A percentile compares a stretch with the other conserved stretches of the same genome.
Evolutionary conservation across 2,329 filamentous ascomycete genomes (phyloP).

Genomic region (Talaromyces marneffei): DNA sequence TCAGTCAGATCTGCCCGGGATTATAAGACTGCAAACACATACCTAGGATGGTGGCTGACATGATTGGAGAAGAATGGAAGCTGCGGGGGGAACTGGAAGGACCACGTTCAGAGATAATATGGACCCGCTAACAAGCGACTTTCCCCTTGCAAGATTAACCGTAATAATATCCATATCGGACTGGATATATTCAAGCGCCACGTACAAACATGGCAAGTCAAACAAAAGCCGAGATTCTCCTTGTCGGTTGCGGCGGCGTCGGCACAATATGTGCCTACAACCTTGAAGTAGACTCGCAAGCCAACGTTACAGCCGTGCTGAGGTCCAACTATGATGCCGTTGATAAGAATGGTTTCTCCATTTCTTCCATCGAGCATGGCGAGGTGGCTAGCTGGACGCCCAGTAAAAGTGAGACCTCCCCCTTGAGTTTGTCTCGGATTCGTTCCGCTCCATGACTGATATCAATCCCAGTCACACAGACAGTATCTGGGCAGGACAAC

Average conservation of each 20-base stretch:
- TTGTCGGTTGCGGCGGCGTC: slow-evolving; percentile 54
- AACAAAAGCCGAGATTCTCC: slow-evolving; percentile 40
- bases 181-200: background rate
- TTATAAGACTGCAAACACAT: background rate
- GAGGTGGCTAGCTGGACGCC: slow-evolving; percentile 40
- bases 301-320: slow-evolving; percentile 50
- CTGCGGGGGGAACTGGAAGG: background rate
- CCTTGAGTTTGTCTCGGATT: background rate
- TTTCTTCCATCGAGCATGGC: slow-evolving; percentile 54
- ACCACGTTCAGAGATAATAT: background rate
- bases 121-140: background rate
- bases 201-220: background rate
- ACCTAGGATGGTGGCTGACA: background rate
- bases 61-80: background rate
- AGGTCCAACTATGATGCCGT: slow-evolving; percentile 53
- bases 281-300: slow-evolving; percentile 48
- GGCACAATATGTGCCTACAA: slow-evolving; percentile 55
- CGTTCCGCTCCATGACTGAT: background rate
- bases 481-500: slow-evolving; percentile 25
- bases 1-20: background rate
- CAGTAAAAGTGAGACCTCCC: slow-evolving; percentile 26
- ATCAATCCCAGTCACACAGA: slow-evolving; percentile 40
- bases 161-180: background rate
- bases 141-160: background rate
- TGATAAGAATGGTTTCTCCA: slow-evolving; percentile 47